Percentiles rank a stretch among this genome's conserved stretches.
These are phyloP conservation scores for Tetrahymena malaccensis DNA, from an alignment of 73 alveolate species.

Conservation along the genomic window DNA sequence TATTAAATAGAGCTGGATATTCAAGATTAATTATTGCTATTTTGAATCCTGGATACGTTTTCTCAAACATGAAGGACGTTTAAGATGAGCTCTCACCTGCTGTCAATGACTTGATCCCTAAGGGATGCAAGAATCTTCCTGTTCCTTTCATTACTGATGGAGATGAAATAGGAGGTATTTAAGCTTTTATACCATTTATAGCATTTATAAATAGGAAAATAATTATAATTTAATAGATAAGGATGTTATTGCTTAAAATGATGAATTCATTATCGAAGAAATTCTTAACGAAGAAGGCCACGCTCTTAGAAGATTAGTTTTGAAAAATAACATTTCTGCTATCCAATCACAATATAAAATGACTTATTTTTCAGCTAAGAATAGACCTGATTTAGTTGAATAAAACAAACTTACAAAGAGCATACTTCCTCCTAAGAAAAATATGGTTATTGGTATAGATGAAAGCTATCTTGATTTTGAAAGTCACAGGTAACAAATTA, in stretches of 20 bases:
- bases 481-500: slow-evolving; percentile 1
- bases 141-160: slow-evolving; percentile 41
- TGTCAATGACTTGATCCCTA: slow-evolving; percentile 18
- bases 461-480: slow-evolving; percentile 35
- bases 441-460: slow-evolving; percentile 2
- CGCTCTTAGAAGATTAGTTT: slow-evolving; percentile 24
- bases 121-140: slow-evolving; percentile 31
- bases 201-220: not conserved
- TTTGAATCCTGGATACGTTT: slow-evolving; percentile 36
- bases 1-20: not conserved
- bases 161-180: slow-evolving; percentile 27
- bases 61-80: slow-evolving; percentile 11
- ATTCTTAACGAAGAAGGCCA: slow-evolving; percentile 4
- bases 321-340: slow-evolving; percentile 13
- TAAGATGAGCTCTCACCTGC: slow-evolving; percentile 19
- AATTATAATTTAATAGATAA: not conserved
- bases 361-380: slow-evolving; percentile 2
- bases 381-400: not conserved
- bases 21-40: slow-evolving; percentile 35
- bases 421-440: not conserved
- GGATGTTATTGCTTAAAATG: slow-evolving; percentile 12
- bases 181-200: not conserved
- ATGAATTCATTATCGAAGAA: slow-evolving; percentile 30
- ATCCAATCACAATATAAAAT: slow-evolving; percentile 20
- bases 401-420: not conserved